Percentiles rank a stretch among this genome's conserved stretches.
Evolutionary conservation across 768 basidiomycete species (phyloP).

Genomic region (Trametes cingulata): DNA sequence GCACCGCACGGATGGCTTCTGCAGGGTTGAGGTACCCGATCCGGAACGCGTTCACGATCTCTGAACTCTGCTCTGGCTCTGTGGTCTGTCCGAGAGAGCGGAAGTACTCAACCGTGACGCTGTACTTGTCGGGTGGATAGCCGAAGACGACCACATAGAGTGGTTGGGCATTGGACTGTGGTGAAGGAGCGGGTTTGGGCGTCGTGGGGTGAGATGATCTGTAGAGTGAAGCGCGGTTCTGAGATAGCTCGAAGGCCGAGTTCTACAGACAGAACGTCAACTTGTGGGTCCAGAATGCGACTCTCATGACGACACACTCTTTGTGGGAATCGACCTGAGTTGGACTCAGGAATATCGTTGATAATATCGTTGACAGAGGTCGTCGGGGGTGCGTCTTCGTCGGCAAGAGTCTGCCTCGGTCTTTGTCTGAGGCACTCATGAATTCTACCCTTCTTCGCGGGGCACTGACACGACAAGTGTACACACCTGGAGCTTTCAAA

Average conservation of each 20-base stretch:
- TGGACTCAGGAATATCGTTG: slow-evolving; percentile 51
- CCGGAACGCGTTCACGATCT: slow-evolving; percentile 79
- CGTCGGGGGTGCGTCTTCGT: slow-evolving; percentile 81
- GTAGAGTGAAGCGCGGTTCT: slow-evolving; percentile 35
- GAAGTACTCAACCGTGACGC: slow-evolving; percentile 71
- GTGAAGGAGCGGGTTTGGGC: slow-evolving; percentile 27
- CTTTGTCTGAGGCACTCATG: slow-evolving; percentile 33
- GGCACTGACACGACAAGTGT: background rate
- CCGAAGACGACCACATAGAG: slow-evolving; percentile 81
- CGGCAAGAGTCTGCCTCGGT: slow-evolving; percentile 61
- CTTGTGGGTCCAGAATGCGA: background rate
- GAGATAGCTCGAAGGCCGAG: slow-evolving; percentile 42
- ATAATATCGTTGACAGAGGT: slow-evolving; percentile 76
- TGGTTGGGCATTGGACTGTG: slow-evolving; percentile 38
- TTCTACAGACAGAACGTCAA: slow-evolving; percentile 32
- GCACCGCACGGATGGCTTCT: slow-evolving; percentile 76
- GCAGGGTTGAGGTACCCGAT: slow-evolving; percentile 72
- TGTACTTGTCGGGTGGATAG: slow-evolving; percentile 82
- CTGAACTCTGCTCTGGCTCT: slow-evolving; percentile 64
- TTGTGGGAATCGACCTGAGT: slow-evolving; percentile 43
- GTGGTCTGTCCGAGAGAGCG: slow-evolving; percentile 70
- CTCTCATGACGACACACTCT: slow-evolving; percentile 35
- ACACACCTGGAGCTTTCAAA: slow-evolving; percentile 68
- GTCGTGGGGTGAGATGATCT: slow-evolving; percentile 24
- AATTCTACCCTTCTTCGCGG: background rate